Conservation (phyloP, 441 rosid species). For the Isatis lusitanica region DNA sequence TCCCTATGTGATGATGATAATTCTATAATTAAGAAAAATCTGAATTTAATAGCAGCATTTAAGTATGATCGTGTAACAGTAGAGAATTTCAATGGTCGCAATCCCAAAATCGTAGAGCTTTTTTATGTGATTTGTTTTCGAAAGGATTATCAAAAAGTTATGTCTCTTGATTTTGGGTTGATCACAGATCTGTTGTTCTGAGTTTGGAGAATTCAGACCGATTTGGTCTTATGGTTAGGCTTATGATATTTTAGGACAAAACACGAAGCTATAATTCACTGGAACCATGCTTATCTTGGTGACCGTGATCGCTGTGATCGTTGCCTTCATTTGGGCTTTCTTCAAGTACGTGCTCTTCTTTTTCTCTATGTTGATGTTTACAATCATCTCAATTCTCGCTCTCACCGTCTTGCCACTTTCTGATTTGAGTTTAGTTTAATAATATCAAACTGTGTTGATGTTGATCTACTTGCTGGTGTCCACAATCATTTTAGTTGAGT, state of each 20-base stretch:
- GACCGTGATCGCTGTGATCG: not conserved
- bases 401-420: not conserved
- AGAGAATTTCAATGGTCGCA: constrained; percentile 4
- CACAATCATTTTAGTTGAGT: not conserved
- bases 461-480: not conserved
- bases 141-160: not conserved
- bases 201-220: not conserved
- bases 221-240: constrained; percentile 1
- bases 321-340: constrained; percentile 4
- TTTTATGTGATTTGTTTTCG: not conserved
- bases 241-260: not conserved
- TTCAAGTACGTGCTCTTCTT: constrained; percentile 7
- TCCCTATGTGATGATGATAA: not conserved
- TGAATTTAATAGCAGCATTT: constrained; percentile 4
- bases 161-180: not conserved
- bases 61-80: constrained; percentile 7
- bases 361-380: not conserved
- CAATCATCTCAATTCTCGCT: not conserved
- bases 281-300: not conserved
- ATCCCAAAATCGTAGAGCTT: not conserved
- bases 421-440: not conserved
- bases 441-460: too few species aligned
- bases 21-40: not conserved
- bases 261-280: not conserved
- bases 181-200: not conserved